Evolutionary conservation across 2,329 filamentous ascomycete species (phyloP), one percentile per base, ranked within the genome.

Genomic region (Aspergillus quadrilineatus): DNA sequence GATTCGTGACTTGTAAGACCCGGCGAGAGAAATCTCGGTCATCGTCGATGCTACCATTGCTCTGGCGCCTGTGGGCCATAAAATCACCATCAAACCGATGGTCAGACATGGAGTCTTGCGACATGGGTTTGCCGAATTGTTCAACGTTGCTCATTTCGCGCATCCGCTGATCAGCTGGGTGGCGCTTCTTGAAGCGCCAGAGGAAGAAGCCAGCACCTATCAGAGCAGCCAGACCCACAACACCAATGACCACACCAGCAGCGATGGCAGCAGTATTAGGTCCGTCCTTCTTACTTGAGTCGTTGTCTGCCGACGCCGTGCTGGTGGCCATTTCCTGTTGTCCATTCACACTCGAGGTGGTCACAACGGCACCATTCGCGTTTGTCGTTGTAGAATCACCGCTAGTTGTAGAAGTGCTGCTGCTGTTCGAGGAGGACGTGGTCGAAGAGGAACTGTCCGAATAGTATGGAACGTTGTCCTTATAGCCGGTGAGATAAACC

Each of bases 1-100:
- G 70, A 57, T 73, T 73, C 5, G 69, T 71, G 47, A 73, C 70
- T 86, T 95, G 90, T 70, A 97, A 84, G 75, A 97, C 97, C 77
- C 90, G 89, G 77, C 93, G 86, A 61, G 93, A 97, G 78, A 96
- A 97, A 74, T 97, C 93, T 76, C 96, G 87, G 76, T 97, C 95
- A 74, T 97, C 93, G 51, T 92, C 93, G 74, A 97, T 97, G 75
- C 92, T 97, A 65, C 93, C 93, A 69, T 94, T 90, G 76, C 93
- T 97, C 78, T 93, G 84, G 75, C 92, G 85, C 70, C 91, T 83
- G 65, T 92, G 85, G 57, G 88, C 87, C 82, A 95, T 87, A 62
- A 92, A 84, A 55, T 82, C 87, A 6, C 92, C 91, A 63, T 97
- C 93, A 56, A 97, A 85, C 54, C 93, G 86, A 42, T 89, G 87